Base-by-base conservation (phyloP, 2,329 filamentous ascomycete genomes). In the Aspergillus eucalypticola region DNA sequence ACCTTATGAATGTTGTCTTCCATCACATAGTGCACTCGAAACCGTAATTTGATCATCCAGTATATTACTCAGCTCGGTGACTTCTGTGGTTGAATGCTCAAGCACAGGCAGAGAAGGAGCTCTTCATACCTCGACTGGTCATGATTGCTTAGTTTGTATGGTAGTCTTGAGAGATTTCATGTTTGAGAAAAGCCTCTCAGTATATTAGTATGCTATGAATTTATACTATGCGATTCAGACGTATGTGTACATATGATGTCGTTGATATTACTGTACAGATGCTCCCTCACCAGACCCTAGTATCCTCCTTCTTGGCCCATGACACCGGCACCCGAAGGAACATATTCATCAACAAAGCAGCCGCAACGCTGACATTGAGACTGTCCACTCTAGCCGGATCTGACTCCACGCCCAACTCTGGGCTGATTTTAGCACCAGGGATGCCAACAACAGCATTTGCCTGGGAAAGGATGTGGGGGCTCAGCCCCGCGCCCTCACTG, bases 331-430 rank as follows among this genome's bases (percentile, higher is more conserved):
- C 65, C 3, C 71, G 72, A 54, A 78, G 65, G 59, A 79, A 77
- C 63, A 70, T 75, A 56, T 79, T 71, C 64, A 77, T 77, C 54
- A 98, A 78, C 52, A 98, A 79, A 1, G 87, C 92, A 6, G 91
- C 87, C 1, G 95, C 94, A 19, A 96, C 93, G 71, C 91, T 92
- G 41, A 98, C 95, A 73, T 99, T 98, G 73, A 99, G 78, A 74
- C 92, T 96, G 75, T 98, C 94, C 2, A 99, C 87, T 1, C 83
- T 72, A 66, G 87, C 73, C 4, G 71, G 71, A 64, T 79, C 76
- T 15, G 72, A 69, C 10, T 66, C 61, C 8, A 71, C 64, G 2
- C 72, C 71, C 8, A 71, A 51, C 4, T 69, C 63, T 70, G 84
- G 72, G 69, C 80, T 63, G 71, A 78, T 44, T 75, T 83, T 65